A percentile compares a stretch with the other conserved stretches of the same genome.
phyloP scores from a whole-genome alignment of 2,329 filamentous ascomycete species.

The Aspergillus felis region DNA sequence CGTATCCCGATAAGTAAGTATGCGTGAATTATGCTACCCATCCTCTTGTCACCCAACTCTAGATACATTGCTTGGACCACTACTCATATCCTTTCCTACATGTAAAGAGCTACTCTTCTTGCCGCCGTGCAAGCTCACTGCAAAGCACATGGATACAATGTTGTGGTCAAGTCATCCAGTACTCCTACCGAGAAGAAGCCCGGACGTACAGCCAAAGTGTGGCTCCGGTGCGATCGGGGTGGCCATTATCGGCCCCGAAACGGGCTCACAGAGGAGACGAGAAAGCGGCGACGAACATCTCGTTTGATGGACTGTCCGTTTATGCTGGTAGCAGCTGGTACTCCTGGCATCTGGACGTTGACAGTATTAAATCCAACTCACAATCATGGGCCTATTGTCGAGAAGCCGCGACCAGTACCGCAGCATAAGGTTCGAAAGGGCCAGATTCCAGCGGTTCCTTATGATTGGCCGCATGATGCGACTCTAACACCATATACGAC shows the following conservation, averaged over 20 bases:
- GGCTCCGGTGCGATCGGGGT: constrained; percentile 43
- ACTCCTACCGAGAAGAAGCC: constrained; percentile 45
- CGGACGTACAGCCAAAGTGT: constrained; percentile 42
- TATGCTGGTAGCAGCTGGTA: constrained; percentile 42
- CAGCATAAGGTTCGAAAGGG: constrained; percentile 44
- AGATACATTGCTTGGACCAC: neutral
- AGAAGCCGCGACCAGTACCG: constrained; percentile 38
- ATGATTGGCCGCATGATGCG: constrained; percentile 46
- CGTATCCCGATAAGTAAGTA: constrained; percentile 41
- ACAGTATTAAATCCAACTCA: constrained; percentile 41
- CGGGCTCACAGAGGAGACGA: constrained; percentile 43
- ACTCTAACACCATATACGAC: constrained; percentile 44
- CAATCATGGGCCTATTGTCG: constrained; percentile 41
- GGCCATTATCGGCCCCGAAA: constrained; percentile 44
- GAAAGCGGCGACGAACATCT: constrained; percentile 42
- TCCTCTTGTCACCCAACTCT: constrained; percentile 2
- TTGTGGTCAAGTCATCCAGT: constrained; percentile 45
- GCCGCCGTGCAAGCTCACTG: constrained; percentile 40
- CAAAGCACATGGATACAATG: constrained; percentile 42
- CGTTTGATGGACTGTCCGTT: constrained; percentile 45
- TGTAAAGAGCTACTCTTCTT: constrained; percentile 32
- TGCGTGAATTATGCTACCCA: neutral
- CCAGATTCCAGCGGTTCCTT: constrained; percentile 38
- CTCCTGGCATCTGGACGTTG: constrained; percentile 42
- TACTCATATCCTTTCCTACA: neutral